Conservation (phyloP, 1,284 basidiomycete species). For the Cutaneotrichosporon curvatum region DNA sequence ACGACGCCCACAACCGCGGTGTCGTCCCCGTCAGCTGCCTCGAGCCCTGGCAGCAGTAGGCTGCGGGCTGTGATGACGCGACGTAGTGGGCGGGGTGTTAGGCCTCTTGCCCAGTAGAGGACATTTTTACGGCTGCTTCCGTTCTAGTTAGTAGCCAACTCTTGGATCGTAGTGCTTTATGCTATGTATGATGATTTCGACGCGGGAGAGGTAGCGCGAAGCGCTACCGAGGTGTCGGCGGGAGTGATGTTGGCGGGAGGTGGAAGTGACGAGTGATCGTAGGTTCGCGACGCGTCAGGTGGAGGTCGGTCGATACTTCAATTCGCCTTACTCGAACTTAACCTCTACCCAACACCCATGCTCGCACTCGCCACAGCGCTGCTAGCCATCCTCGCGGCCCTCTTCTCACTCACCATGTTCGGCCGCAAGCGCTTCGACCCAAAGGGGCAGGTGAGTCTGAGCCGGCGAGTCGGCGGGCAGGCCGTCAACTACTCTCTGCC, state of each 20-base stretch:
- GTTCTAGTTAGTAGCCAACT: too few relatives aligned
- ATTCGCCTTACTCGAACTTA: not conserved
- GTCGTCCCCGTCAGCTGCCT: conserved; percentile 45
- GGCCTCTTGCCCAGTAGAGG: too few relatives aligned
- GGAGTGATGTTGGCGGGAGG: too few relatives aligned
- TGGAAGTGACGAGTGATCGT: too few relatives aligned
- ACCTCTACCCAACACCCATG: not conserved
- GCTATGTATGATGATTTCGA: conserved; percentile 1
- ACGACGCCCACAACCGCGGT: conserved; percentile 36
- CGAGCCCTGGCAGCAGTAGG: conserved; percentile 24
- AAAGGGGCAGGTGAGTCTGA: conserved; percentile 38
- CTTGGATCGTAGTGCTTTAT: too few relatives aligned
- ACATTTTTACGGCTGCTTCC: too few relatives aligned
- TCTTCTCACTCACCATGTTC: conserved; percentile 9
- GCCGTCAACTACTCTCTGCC: too few relatives aligned
- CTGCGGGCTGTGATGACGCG: too few relatives aligned
- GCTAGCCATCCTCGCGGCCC: conserved; percentile 2
- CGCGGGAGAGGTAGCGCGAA: not conserved
- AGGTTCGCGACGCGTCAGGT: too few relatives aligned
- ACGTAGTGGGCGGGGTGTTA: too few relatives aligned
- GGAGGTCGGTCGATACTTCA: not conserved
- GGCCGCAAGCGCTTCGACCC: conserved; percentile 17
- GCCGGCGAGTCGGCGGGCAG: too few relatives aligned
- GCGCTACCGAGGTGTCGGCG: too few relatives aligned
- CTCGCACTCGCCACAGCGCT: not conserved